phyloP scores from a whole-genome alignment of 352 stramenopile species.

The Globisporangium cylindrosporum region DNA sequence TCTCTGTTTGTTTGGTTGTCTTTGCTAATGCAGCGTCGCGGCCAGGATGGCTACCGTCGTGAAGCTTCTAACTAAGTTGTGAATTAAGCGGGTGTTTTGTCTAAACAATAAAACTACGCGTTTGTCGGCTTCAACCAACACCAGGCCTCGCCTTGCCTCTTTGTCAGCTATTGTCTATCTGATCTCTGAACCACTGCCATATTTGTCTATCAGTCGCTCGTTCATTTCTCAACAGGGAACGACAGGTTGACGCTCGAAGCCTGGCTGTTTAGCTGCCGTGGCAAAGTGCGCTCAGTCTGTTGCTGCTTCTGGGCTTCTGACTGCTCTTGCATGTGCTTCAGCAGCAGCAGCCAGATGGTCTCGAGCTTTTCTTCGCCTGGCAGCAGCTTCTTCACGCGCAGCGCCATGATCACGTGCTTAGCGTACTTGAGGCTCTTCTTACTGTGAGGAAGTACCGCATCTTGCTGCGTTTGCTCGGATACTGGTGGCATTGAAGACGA shows the following conservation, averaged over 20 bases:
- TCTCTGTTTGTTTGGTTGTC: not conserved
- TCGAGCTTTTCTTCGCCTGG: slow-evolving; percentile 45
- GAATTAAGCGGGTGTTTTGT: slow-evolving; percentile 35
- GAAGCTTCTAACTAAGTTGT: slow-evolving; percentile 80
- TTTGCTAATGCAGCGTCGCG: slow-evolving; percentile 43
- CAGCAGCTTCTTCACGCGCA: slow-evolving; percentile 55
- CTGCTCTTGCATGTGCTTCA: slow-evolving; percentile 22
- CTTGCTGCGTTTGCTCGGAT: not conserved
- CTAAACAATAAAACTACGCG: slow-evolving; percentile 74
- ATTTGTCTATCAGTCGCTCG: not conserved
- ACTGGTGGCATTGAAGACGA: not conserved
- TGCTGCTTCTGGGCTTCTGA: not conserved
- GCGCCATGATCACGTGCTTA: slow-evolving; percentile 65
- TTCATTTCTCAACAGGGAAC: slow-evolving; percentile 2
- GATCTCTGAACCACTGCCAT: not conserved
- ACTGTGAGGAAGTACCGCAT: not conserved
- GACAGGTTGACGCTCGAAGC: slow-evolving; percentile 2
- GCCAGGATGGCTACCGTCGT: slow-evolving; percentile 86
- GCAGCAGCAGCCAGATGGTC: slow-evolving; percentile 48
- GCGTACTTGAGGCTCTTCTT: slow-evolving; percentile 48
- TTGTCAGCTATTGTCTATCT: not conserved
- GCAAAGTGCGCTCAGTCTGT: not conserved
- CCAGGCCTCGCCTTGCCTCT: not conserved
- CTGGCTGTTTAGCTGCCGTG: not conserved
- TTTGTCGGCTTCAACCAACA: slow-evolving; percentile 51